Percentiles rank a stretch among this genome's conserved stretches.
These are phyloP conservation scores for Cerioporus squamosus DNA, from an alignment of 1,284 basidiomycete genomes.

Conservation along the genomic window DNA sequence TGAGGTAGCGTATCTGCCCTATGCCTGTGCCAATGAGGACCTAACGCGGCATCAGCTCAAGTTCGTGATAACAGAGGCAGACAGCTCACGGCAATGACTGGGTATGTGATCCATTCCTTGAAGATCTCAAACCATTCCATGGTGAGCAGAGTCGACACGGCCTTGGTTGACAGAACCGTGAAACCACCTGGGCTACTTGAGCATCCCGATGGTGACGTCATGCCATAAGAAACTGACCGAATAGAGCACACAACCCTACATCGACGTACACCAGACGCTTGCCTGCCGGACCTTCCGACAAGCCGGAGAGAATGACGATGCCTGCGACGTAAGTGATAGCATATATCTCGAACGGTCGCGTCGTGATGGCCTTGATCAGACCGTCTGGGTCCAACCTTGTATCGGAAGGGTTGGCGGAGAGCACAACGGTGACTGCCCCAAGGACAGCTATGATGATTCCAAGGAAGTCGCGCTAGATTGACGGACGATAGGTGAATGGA, in stretches of 20 bases:
- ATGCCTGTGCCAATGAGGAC: slow-evolving; percentile 82
- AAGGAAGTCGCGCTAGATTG: slow-evolving; percentile 73
- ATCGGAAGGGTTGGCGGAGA: slow-evolving; percentile 75
- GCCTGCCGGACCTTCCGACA: slow-evolving; percentile 66
- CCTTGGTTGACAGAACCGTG: slow-evolving; percentile 94
- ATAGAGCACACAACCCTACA: slow-evolving; percentile 86
- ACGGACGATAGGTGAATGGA: slow-evolving; percentile 6
- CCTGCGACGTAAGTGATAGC: slow-evolving; percentile 62
- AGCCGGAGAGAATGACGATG: slow-evolving; percentile 60
- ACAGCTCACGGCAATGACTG: slow-evolving; percentile 59
- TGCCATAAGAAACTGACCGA: slow-evolving; percentile 53
- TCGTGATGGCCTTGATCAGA: slow-evolving; percentile 73
- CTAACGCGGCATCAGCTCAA: slow-evolving; percentile 39
- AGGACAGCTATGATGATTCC: slow-evolving; percentile 85
- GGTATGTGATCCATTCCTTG: slow-evolving; percentile 80
- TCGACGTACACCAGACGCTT: slow-evolving; percentile 82
- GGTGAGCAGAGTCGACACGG: slow-evolving; percentile 84
- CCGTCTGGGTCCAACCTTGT: slow-evolving; percentile 70
- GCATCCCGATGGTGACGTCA: not conserved
- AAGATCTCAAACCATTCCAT: slow-evolving; percentile 78
- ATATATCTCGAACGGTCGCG: slow-evolving; percentile 78
- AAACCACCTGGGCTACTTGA: slow-evolving; percentile 71
- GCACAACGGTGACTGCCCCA: slow-evolving; percentile 91
- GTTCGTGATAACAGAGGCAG: not conserved
- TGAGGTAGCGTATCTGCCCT: slow-evolving; percentile 91